Conservation (phyloP, 2,329 filamentous ascomycete species). For the Xylariaceae sp. region DNA sequence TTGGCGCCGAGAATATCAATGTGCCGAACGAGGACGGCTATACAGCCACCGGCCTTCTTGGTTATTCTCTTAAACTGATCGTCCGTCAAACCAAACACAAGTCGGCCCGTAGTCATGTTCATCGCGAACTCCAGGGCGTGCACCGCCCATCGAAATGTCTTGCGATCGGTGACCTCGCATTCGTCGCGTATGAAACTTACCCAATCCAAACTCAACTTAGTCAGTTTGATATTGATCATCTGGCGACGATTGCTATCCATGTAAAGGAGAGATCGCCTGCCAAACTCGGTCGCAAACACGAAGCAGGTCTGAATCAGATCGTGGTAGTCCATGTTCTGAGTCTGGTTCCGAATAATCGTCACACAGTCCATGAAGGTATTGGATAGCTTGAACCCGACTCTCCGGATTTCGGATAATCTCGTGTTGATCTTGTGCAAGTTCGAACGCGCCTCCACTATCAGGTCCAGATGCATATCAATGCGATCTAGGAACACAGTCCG, state of each 20-base stretch:
- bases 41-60: conserved; percentile 89
- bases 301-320: conserved; percentile 98
- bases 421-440: conserved; percentile 89
- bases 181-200: conserved; percentile 97
- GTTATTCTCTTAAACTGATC: conserved; percentile 79
- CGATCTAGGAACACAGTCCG: conserved; percentile 69
- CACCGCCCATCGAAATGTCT: conserved; percentile 96
- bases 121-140: conserved; percentile 93
- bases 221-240: conserved; percentile 96
- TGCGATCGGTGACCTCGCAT: conserved; percentile 86
- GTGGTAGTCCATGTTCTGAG: conserved; percentile 77
- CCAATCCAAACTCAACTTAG: conserved; percentile 91
- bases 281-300: conserved; percentile 97
- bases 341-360: conserved; percentile 83
- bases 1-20: conserved; percentile 99
- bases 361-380: conserved; percentile 99
- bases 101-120: conserved; percentile 90
- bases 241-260: conserved; percentile 93
- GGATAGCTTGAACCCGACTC: conserved; percentile 91
- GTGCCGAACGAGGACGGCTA: conserved; percentile 94
- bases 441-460: conserved; percentile 85
- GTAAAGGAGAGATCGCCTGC: conserved; percentile 86
- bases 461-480: conserved; percentile 79
- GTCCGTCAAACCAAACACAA: conserved; percentile 86
- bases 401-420: conserved; percentile 88